phyloP scores from a whole-genome alignment of 208 protist species.

The Wallacemonas sp. region DNA sequence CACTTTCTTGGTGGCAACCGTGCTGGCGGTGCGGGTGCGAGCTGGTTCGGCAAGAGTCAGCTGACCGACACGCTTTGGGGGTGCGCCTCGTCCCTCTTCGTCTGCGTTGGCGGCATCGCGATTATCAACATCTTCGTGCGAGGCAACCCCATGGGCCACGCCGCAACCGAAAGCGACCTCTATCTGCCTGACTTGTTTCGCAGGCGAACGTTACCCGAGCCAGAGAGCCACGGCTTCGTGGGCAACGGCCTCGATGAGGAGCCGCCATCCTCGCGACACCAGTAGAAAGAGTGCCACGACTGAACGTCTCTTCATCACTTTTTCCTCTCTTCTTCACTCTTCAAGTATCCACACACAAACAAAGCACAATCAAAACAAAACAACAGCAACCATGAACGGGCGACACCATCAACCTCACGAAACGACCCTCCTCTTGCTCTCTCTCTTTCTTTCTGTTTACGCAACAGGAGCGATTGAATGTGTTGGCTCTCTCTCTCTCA shows the following conservation, averaged over 20 bases:
- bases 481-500: no score
- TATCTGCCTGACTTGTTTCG: conserved; percentile 18
- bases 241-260: conserved; percentile 27
- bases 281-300: no score
- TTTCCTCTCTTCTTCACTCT: no score
- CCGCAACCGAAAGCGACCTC: conserved; percentile 46
- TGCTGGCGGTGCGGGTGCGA: conserved; percentile 34
- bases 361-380: no score
- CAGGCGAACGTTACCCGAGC: conserved; percentile 20
- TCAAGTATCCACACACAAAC: no score
- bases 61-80: conserved; percentile 29
- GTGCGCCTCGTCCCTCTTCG: conserved; percentile 33
- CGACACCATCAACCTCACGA: background rate
- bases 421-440: conserved; percentile 5
- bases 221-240: conserved; percentile 69
- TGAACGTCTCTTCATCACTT: no score
- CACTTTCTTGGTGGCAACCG: background rate
- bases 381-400: no score
- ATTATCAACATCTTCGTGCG: conserved; percentile 67
- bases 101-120: conserved; percentile 54
- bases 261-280: no score
- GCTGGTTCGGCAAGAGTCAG: conserved; percentile 58
- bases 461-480: background rate
- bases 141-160: conserved; percentile 66
- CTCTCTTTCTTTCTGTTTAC: background rate